phyloP scores from a whole-genome alignment of 768 basidiomycete genomes.

The Pulveroboletus sp. region DNA sequence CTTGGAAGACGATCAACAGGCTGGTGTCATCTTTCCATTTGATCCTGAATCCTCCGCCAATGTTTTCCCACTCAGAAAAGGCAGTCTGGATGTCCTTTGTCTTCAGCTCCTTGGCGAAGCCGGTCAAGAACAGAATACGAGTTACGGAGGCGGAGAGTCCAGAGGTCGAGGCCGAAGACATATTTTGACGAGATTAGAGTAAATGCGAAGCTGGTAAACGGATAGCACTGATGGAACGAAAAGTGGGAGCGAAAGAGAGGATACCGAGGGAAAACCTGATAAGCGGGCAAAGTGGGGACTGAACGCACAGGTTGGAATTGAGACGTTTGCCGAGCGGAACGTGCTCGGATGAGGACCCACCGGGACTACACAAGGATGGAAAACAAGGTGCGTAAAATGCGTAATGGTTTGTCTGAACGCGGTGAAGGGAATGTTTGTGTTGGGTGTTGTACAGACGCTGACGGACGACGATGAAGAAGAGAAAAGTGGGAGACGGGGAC shows the following conservation, averaged over 20 bases:
- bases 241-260: constrained; percentile 10
- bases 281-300: constrained; percentile 9
- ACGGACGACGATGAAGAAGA: constrained; percentile 27
- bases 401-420: constrained; percentile 4
- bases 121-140: constrained; percentile 86
- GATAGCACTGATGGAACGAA: constrained; percentile 1
- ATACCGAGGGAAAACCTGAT: constrained; percentile 15
- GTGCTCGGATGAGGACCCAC: constrained; percentile 17
- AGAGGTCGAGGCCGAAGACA: constrained; percentile 64
- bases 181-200: constrained; percentile 26
- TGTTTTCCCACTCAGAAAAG: constrained; percentile 83
- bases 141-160: constrained; percentile 93
- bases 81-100: constrained; percentile 93
- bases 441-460: constrained; percentile 26
- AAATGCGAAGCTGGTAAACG: constrained; percentile 1
- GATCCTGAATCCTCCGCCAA: constrained; percentile 93
- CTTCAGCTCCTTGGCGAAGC: constrained; percentile 94
- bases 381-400: constrained; percentile 6
- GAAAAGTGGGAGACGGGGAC: not conserved
- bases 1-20: constrained; percentile 90
- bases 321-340: constrained; percentile 27
- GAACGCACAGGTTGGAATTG: constrained; percentile 6
- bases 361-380: not conserved
- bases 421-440: constrained; percentile 25
- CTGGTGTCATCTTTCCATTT: constrained; percentile 99